Percentiles rank a stretch among this genome's conserved stretches.
These are phyloP conservation scores for Phytopythium mirpurense DNA, from an alignment of 352 stramenopile species.

Conservation along the genomic window DNA sequence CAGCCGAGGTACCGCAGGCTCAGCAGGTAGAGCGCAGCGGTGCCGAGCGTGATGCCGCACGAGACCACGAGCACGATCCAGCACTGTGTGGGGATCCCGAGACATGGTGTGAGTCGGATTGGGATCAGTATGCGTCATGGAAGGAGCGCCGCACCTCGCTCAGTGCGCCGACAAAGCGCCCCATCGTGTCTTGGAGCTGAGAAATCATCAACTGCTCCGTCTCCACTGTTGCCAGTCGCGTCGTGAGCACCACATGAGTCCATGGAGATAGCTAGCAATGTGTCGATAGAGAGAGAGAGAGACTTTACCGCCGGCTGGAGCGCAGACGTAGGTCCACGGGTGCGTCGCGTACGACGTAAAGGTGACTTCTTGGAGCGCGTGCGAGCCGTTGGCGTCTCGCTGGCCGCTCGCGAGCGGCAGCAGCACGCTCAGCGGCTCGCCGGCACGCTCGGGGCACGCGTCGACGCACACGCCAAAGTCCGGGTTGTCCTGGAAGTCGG, in stretches of 20 bases:
- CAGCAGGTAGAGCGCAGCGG: constrained; percentile 56
- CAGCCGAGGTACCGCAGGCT: constrained; percentile 70
- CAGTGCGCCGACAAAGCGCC: constrained; percentile 73
- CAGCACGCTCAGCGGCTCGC: constrained; percentile 37
- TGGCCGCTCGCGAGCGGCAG: constrained; percentile 39
- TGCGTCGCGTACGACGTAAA: constrained; percentile 71
- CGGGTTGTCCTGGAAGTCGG: constrained; percentile 52
- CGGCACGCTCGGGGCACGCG: constrained; percentile 33
- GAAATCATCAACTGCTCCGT: constrained; percentile 52
- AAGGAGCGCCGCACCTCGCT: constrained; percentile 36
- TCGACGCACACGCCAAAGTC: constrained; percentile 81
- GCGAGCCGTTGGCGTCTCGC: constrained; percentile 23
- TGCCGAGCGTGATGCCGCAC: constrained; percentile 52
- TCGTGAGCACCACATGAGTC: not conserved
- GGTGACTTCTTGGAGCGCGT: constrained; percentile 27
- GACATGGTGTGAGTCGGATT: too few relatives aligned
- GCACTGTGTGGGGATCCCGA: constrained; percentile 29
- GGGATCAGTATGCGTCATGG: too few relatives aligned
- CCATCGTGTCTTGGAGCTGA: constrained; percentile 67
- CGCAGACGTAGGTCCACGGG: constrained; percentile 62
- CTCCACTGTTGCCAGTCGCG: constrained; percentile 23
- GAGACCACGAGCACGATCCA: constrained; percentile 62
- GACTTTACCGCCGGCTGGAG: constrained; percentile 40
- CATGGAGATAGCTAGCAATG: not conserved
- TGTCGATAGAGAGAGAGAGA: not conserved